phyloP scores from a whole-genome alignment of 345 rosid species.

The Alliaria petiolata region DNA sequence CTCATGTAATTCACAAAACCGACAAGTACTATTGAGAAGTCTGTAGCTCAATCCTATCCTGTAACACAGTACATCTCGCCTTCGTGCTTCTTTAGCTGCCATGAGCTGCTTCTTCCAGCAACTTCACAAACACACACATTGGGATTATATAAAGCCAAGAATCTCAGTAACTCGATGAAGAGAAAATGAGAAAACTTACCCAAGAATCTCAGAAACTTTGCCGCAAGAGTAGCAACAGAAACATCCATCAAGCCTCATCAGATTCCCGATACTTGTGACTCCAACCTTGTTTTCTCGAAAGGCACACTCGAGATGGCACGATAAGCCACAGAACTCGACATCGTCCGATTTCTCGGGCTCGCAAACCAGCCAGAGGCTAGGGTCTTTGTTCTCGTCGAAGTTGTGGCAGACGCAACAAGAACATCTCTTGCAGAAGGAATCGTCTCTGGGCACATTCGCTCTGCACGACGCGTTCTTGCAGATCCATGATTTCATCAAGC shows the following conservation, averaged over 20 bases:
- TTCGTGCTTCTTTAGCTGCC: slow-evolving; percentile 84
- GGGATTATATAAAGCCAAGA: slow-evolving; percentile 36
- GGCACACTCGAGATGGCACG: slow-evolving; percentile 96
- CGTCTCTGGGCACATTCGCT: slow-evolving; percentile 51
- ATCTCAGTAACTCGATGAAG: slow-evolving; percentile 57
- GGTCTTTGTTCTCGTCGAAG: slow-evolving; percentile 74
- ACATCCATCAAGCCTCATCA: slow-evolving; percentile 37
- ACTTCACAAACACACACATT: slow-evolving; percentile 27
- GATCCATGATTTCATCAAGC: slow-evolving; percentile 52
- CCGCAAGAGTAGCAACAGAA: slow-evolving; percentile 96
- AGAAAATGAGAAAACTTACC: slow-evolving; percentile 44
- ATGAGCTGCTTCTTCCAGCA: slow-evolving; percentile 88
- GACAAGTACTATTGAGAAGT: slow-evolving; percentile 68
- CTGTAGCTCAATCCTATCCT: slow-evolving; percentile 81
- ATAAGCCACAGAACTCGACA: slow-evolving; percentile 71
- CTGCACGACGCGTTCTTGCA: slow-evolving; percentile 40
- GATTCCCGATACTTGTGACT: slow-evolving; percentile 36
- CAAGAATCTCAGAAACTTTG: slow-evolving; percentile 88
- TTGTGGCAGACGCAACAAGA: slow-evolving; percentile 92
- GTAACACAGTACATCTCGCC: slow-evolving; percentile 76
- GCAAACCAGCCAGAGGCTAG: slow-evolving; percentile 40
- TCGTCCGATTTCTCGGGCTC: slow-evolving; percentile 26
- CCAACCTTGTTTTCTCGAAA: slow-evolving; percentile 80
- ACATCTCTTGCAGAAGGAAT: slow-evolving; percentile 90
- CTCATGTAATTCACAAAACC: slow-evolving; percentile 67